Percentiles rank a stretch among this genome's conserved stretches.
Conservation (phyloP, 1,139 yeast genomes). For the Ogataea hybrid region DNA sequence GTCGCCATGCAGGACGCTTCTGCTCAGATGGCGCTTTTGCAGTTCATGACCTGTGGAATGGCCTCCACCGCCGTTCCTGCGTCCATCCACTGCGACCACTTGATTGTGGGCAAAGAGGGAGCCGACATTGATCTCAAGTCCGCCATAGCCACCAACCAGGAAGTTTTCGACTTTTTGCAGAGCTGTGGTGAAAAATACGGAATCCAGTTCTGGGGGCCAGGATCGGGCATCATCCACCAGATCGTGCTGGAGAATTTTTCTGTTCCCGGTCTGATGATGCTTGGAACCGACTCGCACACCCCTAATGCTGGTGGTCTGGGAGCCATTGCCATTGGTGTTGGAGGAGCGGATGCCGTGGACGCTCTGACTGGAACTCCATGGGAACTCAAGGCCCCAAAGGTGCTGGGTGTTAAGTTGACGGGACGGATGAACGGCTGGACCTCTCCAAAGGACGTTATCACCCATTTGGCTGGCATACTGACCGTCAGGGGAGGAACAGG, state of each 20-base stretch:
- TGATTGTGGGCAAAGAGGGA: conserved; percentile 94
- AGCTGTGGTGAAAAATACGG: conserved; percentile 92
- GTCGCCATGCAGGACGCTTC: conserved; percentile 99
- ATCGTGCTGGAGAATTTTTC: conserved; percentile 93
- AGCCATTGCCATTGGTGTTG: conserved; percentile 96
- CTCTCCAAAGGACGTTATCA: conserved; percentile 94
- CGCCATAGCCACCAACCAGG: conserved; percentile 83
- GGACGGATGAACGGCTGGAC: conserved; percentile 90
- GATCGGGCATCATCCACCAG: conserved; percentile 97
- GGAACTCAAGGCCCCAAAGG: conserved; percentile 96
- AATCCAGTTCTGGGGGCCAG: conserved; percentile 98
- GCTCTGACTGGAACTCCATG: conserved; percentile 97
- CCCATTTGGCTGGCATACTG: conserved; percentile 81
- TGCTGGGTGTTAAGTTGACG: conserved; percentile 86
- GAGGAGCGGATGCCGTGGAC: conserved; percentile 99
- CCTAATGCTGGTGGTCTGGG: conserved; percentile 99
- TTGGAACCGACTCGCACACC: conserved; percentile 96
- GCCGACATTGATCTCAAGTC: conserved; percentile 72
- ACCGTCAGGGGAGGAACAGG: conserved; percentile 99
- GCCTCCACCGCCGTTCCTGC: conserved; percentile 85
- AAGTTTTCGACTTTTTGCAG: conserved; percentile 89
- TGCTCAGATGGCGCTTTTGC: conserved; percentile 95
- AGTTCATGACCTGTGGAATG: conserved; percentile 96
- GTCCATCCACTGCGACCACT: conserved; percentile 95
- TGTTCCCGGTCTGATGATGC: conserved; percentile 93